A percentile compares a stretch with the other conserved stretches of the same genome.
phyloP scores from a whole-genome alignment of 495 filamentous ascomycete species.

The Apiosordaria backusii region DNA sequence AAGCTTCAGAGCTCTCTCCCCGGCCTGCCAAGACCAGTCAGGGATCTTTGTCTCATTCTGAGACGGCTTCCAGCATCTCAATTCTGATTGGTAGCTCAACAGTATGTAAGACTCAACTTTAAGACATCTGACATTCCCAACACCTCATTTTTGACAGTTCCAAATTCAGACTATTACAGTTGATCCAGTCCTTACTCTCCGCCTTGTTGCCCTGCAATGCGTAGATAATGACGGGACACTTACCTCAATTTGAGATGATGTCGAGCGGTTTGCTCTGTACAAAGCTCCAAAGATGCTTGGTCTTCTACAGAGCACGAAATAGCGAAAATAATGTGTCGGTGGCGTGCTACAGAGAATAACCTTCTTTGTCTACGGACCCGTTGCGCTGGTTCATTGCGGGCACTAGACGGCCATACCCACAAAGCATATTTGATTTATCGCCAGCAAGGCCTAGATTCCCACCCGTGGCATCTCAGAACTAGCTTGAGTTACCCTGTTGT shows the following conservation, averaged over 20 bases:
- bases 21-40: constrained; percentile 13
- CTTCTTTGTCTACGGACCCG: constrained; percentile 16
- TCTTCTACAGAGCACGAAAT: not conserved
- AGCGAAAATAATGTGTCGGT: constrained; percentile 6
- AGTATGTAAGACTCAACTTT: not conserved
- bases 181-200: too few relatives aligned
- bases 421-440: not conserved
- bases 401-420: not conserved
- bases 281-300: not conserved
- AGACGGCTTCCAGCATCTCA: not conserved
- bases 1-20: not conserved
- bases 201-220: not conserved
- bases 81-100: not conserved
- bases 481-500: not conserved
- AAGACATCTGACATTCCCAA: constrained; percentile 1
- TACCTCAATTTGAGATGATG: too few relatives aligned
- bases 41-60: not conserved
- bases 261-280: not conserved
- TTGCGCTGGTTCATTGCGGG: not conserved
- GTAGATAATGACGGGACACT: not conserved
- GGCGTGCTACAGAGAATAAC: constrained; percentile 9
- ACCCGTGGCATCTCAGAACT: constrained; percentile 3
- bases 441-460: not conserved
- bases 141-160: not conserved
- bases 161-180: too few relatives aligned